phyloP scores from a whole-genome alignment of 1,284 basidiomycete species.

The Apiotrichum sp. region DNA sequence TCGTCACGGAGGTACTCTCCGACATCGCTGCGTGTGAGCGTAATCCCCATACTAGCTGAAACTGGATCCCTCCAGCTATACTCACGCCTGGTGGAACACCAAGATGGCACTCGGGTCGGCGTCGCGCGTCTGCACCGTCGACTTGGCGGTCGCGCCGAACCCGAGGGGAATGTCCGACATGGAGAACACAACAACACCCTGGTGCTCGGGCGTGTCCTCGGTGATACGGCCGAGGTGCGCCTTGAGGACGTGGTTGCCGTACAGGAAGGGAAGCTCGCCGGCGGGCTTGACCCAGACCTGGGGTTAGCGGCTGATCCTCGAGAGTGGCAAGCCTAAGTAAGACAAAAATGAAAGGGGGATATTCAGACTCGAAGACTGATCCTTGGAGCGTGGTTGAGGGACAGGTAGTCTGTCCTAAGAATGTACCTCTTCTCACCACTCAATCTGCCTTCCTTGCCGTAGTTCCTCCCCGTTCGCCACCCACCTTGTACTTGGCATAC shows the following conservation, averaged over 20 bases:
- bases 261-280: conserved; percentile 98
- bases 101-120: conserved; percentile 97
- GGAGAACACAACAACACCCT: conserved; percentile 92
- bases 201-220: conserved; percentile 98
- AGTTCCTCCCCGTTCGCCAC: conserved; percentile 7
- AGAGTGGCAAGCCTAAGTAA: too few species aligned
- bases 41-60: too few species aligned
- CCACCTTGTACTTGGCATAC: conserved; percentile 96
- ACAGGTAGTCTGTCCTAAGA: too few species aligned
- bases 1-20: conserved; percentile 95
- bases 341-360: background rate
- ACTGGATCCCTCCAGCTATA: conserved; percentile 3
- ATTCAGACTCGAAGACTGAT: too few species aligned
- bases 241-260: conserved; percentile 98
- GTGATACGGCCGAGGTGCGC: conserved; percentile 98
- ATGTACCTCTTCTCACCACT: background rate
- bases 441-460: background rate
- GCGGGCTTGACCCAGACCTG: conserved; percentile 99
- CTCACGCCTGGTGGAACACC: conserved; percentile 96
- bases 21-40: conserved; percentile 60
- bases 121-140: conserved; percentile 93
- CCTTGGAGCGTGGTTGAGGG: too few species aligned
- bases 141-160: conserved; percentile 94
- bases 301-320: background rate
- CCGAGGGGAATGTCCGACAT: conserved; percentile 94